Evolutionary conservation across 176 grass and related monocot species (phyloP).

Genomic region (Aegilops sharonensis): DNA sequence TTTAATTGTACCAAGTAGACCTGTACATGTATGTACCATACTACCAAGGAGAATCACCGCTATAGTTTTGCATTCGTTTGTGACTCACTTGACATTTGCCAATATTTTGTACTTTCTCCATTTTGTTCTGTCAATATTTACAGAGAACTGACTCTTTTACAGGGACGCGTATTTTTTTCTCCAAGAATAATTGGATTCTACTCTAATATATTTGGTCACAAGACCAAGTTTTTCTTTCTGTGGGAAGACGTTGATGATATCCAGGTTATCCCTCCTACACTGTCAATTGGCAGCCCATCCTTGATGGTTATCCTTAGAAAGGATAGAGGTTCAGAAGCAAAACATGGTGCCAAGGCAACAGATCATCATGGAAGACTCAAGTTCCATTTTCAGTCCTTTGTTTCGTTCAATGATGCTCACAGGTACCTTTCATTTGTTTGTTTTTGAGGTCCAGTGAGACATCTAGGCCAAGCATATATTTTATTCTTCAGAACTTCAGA

Average conservation of each 20-base stretch:
- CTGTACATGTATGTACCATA: background rate
- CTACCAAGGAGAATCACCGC: background rate
- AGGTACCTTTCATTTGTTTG: conserved; percentile 54
- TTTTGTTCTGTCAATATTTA: conserved; percentile 2
- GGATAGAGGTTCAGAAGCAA: conserved; percentile 85
- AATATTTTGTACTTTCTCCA: conserved; percentile 2
- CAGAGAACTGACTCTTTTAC: background rate
- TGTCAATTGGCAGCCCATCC: conserved; percentile 78
- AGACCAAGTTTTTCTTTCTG: conserved; percentile 99
- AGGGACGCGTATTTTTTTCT: conserved; percentile 94
- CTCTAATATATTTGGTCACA: conserved; percentile 92
- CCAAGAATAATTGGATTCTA: conserved; percentile 98
- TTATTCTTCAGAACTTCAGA: conserved; percentile 7
- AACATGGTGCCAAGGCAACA: conserved; percentile 69
- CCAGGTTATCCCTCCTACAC: conserved; percentile 68
- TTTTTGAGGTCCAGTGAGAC: background rate
- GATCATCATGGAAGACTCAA: conserved; percentile 70
- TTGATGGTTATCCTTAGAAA: conserved; percentile 78
- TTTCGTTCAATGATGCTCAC: conserved; percentile 82
- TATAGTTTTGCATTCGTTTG: background rate
- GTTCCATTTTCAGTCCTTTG: conserved; percentile 94
- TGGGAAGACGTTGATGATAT: conserved; percentile 98
- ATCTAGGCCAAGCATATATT: background rate
- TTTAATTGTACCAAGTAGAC: conserved; percentile 6
- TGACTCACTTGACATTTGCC: background rate